Evolutionary conservation across 805 yeast species (phyloP), one percentile per base, ranked within the genome.

Genomic region (Pichia membranifaciens): DNA sequence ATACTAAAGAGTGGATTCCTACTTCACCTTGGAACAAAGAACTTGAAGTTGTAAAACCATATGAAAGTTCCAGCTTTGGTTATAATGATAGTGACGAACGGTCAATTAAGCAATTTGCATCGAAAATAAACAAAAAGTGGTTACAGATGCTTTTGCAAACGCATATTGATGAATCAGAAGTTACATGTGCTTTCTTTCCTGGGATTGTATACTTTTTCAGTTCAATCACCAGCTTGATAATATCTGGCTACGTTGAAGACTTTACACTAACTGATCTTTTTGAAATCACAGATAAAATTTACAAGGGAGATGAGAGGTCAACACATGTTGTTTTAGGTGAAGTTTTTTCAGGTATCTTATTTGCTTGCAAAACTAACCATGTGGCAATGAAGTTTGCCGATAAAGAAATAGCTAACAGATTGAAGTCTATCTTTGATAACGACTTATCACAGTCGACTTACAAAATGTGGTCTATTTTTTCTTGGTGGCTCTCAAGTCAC

Each of bases 281-380:
- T 21, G 72, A 68, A 0, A 54, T 81, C 1, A 66, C 84, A 17
- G 65, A 67, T 5, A 71, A 68, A 5, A 59, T 74, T 7, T 87
- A 83, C 57, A 76, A 76, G 13, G 70, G 73, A 25, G 82, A 79
- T 48, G 96, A 88, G 49, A 84, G 83, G 55, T 78, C 87, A 15
- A 69, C 84, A 2, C 95, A 90, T 59, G 80, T 93, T 25, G 81
- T 84, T 10, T 71, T 76, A 1, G 78, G 87, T 47, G 97, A 90
- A 61, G 61, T 87, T 2, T 66, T 82, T 25, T 73, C 81, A 16
- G 95, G 90, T 2, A 54, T 88, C 6, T 59, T 86, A 17, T 58
- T 78, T 6, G 73, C 79, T 2, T 68, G 80, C 6, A 69, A 78
- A n/a, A 49, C 47, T 22, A 54, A 57, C 23, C 59, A 66, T 2